phyloP scores from a whole-genome alignment of 768 basidiomycete species.

The Sarcomyxa edulis region DNA sequence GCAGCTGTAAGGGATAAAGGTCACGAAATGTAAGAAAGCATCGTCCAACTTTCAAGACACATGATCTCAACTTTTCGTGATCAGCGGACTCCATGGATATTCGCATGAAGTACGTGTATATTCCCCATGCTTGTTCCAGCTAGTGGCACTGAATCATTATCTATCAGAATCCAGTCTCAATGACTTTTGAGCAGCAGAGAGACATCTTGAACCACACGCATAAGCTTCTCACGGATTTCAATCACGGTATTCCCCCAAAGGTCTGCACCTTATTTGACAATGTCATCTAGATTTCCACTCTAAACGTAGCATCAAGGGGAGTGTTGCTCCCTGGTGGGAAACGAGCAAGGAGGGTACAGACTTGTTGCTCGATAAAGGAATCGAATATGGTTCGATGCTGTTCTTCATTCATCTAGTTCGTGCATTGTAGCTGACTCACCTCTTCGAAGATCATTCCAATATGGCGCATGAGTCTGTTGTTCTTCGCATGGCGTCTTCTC shows the following conservation, averaged over 20 bases:
- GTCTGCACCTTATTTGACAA: constrained; percentile 13
- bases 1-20: constrained; percentile 66
- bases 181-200: constrained; percentile 63
- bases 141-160: constrained; percentile 1
- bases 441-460: constrained; percentile 46
- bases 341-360: constrained; percentile 60
- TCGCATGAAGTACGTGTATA: constrained; percentile 49
- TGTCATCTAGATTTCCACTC: neutral
- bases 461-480: constrained; percentile 44
- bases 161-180: constrained; percentile 49
- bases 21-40: constrained; percentile 53
- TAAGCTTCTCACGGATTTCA: constrained; percentile 61
- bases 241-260: constrained; percentile 51
- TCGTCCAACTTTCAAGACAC: neutral
- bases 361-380: constrained; percentile 64
- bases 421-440: constrained; percentile 14
- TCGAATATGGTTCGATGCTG: constrained; percentile 61
- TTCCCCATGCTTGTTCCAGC: neutral
- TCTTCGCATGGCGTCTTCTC: constrained; percentile 6
- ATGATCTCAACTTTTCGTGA: neutral
- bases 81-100: constrained; percentile 65
- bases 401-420: constrained; percentile 7
- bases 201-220: constrained; percentile 66
- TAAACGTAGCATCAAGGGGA: constrained; percentile 27
- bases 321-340: constrained; percentile 81